Base-by-base conservation (phyloP, 176 grass and related monocot species). In the Chloris gayana region DNA sequence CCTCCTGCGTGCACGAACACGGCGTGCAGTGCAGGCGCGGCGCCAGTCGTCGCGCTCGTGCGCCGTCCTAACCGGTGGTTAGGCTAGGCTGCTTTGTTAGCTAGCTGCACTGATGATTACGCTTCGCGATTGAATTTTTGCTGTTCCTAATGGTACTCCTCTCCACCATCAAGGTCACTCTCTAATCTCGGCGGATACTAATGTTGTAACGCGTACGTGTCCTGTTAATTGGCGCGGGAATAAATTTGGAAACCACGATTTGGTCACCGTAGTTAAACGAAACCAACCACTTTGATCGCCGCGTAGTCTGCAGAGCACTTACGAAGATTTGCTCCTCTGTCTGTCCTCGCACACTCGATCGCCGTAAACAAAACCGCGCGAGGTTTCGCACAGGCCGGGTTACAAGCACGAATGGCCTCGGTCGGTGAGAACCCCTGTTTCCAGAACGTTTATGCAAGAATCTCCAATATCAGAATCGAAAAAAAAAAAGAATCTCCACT, bases 321-420 rank as follows among this genome's bases (percentile, higher is more conserved):
- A 21, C 21, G 26, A 67, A 80, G 62, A 79, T 25, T 69, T 74
- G 77, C 51, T 29, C 34, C 46, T 53, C 39, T 69, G 70, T 69
- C 53, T 39, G 31, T 73, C 67, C 69, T 51, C 47, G 15, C 6
- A 29, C 50, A 32, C 62, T 35, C 9, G 77, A 65, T 37, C 42
- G 29, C 70, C 38, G 84, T 75, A 69, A 69, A 86, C 77, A 86
- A 69, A 53, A 73, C 7, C 17, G 7, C 64, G 49, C 31, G n/a
- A 26, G 22, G 54, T 11, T 24, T 57, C 21, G 54, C 35, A 37
- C 35, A 37, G 35, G n/a, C n/a, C n/a, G n/a, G 35, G 35, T 37
- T 37, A 37, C 2, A n/a, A 81, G 85, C 78, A 81, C 85, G 71
- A 76, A 21, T 12, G 63, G 39, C 85, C 29, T 81, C 70, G n/a